Conservation (phyloP, 768 basidiomycete species). For the Rhizopogon vulgaris region DNA sequence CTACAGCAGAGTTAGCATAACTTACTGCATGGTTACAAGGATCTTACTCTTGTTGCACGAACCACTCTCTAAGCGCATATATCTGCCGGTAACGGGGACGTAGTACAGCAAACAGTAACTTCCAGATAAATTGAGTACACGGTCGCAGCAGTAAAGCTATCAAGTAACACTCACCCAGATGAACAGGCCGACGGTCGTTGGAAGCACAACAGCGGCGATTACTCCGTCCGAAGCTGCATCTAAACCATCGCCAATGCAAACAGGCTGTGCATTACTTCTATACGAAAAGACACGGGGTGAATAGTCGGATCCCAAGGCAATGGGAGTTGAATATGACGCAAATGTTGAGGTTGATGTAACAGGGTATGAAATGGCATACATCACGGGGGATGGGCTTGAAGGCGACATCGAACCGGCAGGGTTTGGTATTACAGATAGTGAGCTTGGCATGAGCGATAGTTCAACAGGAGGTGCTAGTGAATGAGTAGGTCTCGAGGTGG, state of each 20-base stretch:
- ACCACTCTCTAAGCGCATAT: constrained; percentile 73
- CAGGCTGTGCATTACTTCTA: constrained; percentile 17
- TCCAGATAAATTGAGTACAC: neutral
- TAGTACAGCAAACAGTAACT: constrained; percentile 64
- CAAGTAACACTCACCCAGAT: constrained; percentile 52
- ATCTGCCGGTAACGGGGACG: constrained; percentile 68
- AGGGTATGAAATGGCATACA: constrained; percentile 23
- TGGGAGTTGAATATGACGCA: constrained; percentile 1
- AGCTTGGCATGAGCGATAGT: neutral
- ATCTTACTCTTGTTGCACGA: constrained; percentile 56
- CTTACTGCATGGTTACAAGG: constrained; percentile 19
- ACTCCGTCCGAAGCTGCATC: constrained; percentile 61
- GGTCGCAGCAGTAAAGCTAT: neutral
- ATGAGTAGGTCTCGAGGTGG: constrained; percentile 47
- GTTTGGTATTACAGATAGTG: neutral
- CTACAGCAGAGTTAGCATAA: constrained; percentile 29
- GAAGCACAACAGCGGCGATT: constrained; percentile 49
- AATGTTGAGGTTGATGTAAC: constrained; percentile 25
- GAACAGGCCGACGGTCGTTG: constrained; percentile 53
- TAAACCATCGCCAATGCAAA: constrained; percentile 62
- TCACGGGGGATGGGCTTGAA: constrained; percentile 6
- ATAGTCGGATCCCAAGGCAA: constrained; percentile 2
- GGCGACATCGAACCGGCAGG: constrained; percentile 1
- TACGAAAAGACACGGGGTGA: constrained; percentile 6
- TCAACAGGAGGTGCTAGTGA: neutral